Evolutionary conservation across 176 grass and related monocot species (phyloP).

Genomic region (Oryza glaberrima): DNA sequence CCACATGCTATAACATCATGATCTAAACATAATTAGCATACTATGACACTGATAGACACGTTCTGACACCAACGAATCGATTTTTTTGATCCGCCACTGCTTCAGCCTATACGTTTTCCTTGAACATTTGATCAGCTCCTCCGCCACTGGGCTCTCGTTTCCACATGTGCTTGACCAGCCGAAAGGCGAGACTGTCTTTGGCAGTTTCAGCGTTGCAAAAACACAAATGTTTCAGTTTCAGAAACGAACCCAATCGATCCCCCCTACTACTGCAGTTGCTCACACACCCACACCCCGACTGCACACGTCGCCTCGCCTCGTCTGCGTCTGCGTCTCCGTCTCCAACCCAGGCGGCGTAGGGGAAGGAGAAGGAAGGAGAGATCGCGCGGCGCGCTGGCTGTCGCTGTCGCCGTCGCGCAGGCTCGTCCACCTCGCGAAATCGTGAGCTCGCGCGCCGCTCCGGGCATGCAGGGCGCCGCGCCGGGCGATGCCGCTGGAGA

Average conservation of each 20-base stretch:
- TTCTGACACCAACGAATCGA: too few relatives aligned
- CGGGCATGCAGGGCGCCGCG: conserved; percentile 31
- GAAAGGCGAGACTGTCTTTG: too few relatives aligned
- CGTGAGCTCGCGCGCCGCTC: not conserved
- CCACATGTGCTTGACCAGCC: too few relatives aligned
- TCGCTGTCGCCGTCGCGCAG: not conserved
- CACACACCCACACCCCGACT: not conserved
- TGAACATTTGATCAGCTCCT: too few relatives aligned
- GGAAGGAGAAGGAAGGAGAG: not conserved
- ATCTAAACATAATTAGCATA: too few relatives aligned
- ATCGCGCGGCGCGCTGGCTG: not conserved
- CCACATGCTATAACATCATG: too few relatives aligned
- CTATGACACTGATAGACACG: too few relatives aligned
- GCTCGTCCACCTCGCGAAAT: not conserved
- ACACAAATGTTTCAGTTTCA: too few relatives aligned
- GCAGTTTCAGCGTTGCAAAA: too few relatives aligned
- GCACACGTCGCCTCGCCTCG: not conserved
- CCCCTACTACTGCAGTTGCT: not conserved
- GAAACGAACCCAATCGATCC: not conserved
- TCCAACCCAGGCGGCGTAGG: not conserved
- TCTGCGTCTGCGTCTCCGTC: not conserved
- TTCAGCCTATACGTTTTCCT: too few relatives aligned
- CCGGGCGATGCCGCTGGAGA: not conserved
- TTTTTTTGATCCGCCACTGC: too few relatives aligned
- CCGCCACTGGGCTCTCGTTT: too few relatives aligned